Evolutionary conservation across 2,329 filamentous ascomycete genomes (phyloP).

Genomic region (Trichoderma gracile): DNA sequence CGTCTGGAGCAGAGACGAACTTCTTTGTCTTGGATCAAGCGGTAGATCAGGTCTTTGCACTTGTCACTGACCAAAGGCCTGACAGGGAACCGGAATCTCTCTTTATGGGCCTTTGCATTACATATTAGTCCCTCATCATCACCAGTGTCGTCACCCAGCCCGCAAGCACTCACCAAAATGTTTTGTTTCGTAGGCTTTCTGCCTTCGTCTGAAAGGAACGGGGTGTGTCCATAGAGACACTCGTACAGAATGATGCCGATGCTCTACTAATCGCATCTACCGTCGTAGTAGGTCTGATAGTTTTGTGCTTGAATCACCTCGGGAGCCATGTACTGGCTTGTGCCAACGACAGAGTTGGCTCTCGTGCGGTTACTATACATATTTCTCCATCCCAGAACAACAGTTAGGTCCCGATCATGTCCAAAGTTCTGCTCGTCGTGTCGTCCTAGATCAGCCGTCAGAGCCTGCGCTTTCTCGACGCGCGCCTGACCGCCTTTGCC

Average conservation of each 20-base stretch:
- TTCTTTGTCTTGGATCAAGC: slow-evolving; percentile 72
- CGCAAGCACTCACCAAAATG: slow-evolving; percentile 63
- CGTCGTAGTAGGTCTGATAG: slow-evolving; percentile 76
- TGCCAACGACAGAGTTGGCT: slow-evolving; percentile 86
- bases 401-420: slow-evolving; percentile 36
- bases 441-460: slow-evolving; percentile 37
- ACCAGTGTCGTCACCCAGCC: background rate
- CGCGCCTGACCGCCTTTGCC: slow-evolving; percentile 41
- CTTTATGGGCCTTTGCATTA: slow-evolving; percentile 64
- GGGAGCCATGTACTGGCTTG: slow-evolving; percentile 97
- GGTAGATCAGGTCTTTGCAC: slow-evolving; percentile 75
- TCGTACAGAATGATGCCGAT: slow-evolving; percentile 93
- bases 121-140: slow-evolving; percentile 24
- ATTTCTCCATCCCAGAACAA: slow-evolving; percentile 69
- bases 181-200: slow-evolving; percentile 82
- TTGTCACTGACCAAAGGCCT: slow-evolving; percentile 65
- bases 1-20: slow-evolving; percentile 72
- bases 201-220: slow-evolving; percentile 77
- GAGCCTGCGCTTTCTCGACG: slow-evolving; percentile 37
- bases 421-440: slow-evolving; percentile 38
- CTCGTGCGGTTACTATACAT: slow-evolving; percentile 67
- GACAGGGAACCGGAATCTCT: slow-evolving; percentile 69
- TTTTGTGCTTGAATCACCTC: slow-evolving; percentile 67
- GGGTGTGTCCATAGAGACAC: slow-evolving; percentile 89
- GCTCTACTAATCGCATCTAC: slow-evolving; percentile 96